These are phyloP conservation scores for Metarhizium rileyi DNA, from an alignment of 2,329 filamentous ascomycete species.

Conservation along the genomic window DNA sequence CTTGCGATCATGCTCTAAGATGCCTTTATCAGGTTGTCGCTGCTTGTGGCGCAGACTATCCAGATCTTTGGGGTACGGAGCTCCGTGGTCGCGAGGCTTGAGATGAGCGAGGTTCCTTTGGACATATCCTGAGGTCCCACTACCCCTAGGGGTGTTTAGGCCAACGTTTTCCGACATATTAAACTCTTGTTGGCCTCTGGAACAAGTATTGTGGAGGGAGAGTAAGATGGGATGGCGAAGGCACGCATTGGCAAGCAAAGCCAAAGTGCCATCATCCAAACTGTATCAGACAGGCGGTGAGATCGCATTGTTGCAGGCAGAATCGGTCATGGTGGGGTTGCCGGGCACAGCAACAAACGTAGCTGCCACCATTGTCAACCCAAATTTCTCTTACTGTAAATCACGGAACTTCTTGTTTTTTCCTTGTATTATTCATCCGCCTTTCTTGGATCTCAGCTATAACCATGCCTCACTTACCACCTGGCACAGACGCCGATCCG, in stretches of 20 bases:
- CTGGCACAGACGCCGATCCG: slow-evolving; percentile 6
- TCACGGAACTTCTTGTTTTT: no score
- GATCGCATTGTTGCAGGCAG: slow-evolving; percentile 12
- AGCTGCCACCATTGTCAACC: no score
- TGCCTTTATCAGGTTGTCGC: slow-evolving; percentile 81
- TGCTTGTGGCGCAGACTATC: slow-evolving; percentile 63
- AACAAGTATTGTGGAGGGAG: neutral
- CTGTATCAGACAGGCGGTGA: slow-evolving; percentile 16
- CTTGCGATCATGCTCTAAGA: slow-evolving; percentile 88
- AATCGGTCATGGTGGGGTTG: slow-evolving; percentile 16
- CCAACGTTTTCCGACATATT: slow-evolving; percentile 94
- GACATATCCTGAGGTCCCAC: slow-evolving; percentile 93
- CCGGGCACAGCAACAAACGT: no score
- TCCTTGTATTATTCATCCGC: neutral
- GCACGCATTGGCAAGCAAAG: no score
- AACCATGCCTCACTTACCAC: slow-evolving; percentile 26
- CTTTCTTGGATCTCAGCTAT: neutral
- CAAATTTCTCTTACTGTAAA: no score
- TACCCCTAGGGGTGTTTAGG: slow-evolving; percentile 85
- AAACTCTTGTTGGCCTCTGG: neutral
- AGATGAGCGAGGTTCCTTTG: slow-evolving; percentile 91
- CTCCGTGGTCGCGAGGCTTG: slow-evolving; percentile 67
- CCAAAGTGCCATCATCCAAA: no score
- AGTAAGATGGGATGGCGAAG: neutral
- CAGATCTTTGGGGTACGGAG: slow-evolving; percentile 66